Evolutionary conservation across 768 basidiomycete species (phyloP).

Genomic region (Nidularia sp.): DNA sequence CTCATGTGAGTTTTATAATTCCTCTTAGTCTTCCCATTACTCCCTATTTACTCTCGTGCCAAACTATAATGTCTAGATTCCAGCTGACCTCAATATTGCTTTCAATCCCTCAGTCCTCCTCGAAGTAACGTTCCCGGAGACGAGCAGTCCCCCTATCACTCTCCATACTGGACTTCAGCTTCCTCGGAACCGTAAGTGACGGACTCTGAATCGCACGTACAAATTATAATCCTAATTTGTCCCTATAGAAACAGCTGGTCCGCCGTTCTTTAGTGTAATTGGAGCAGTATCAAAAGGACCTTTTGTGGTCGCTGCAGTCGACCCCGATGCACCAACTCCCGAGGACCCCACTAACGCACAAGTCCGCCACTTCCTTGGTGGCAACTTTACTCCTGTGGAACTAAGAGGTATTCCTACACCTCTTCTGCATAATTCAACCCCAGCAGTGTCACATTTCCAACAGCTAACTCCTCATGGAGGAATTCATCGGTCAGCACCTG

Average conservation of each 20-base stretch:
- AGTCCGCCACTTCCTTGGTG: conserved; percentile 40
- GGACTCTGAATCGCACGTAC: background rate
- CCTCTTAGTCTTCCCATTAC: background rate
- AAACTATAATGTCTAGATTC: conserved; percentile 12
- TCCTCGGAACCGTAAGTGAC: conserved; percentile 16
- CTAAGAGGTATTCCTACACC: background rate
- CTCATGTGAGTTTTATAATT: conserved; percentile 11
- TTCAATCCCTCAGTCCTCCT: conserved; percentile 23
- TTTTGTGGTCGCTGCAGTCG: conserved; percentile 35
- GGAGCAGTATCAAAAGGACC: conserved; percentile 26
- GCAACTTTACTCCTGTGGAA: conserved; percentile 19
- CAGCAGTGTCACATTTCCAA: background rate
- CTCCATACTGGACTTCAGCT: conserved; percentile 22
- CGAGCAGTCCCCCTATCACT: conserved; percentile 8
- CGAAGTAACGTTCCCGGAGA: conserved; percentile 19
- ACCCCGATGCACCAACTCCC: conserved; percentile 42
- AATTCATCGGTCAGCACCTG: background rate
- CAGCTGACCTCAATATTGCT: conserved; percentile 11
- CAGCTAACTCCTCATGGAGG: background rate
- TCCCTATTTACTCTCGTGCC: background rate
- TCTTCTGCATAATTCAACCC: background rate
- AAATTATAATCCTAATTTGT: too few relatives aligned
- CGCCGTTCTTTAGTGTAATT: conserved; percentile 23
- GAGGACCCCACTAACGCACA: conserved; percentile 29
- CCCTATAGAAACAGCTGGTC: conserved; percentile 25